Evolutionary conservation across 2,329 filamentous ascomycete genomes (phyloP).

Genomic region (Coniochaeta sp.): DNA sequence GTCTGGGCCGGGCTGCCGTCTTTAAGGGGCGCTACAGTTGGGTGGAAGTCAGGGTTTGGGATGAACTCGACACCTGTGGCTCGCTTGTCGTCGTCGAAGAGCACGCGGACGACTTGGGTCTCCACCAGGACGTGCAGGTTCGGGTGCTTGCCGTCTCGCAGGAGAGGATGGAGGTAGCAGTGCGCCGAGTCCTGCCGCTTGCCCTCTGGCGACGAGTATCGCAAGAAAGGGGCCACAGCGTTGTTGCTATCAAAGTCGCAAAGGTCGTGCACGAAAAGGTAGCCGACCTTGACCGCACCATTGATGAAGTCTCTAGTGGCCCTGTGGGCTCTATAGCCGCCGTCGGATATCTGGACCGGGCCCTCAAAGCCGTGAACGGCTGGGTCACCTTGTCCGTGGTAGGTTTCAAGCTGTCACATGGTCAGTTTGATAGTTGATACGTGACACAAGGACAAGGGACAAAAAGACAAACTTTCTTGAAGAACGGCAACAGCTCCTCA

Average conservation of each 20-base stretch:
- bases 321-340: conserved; percentile 29
- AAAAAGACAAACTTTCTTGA: conserved; percentile 33
- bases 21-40: conserved; percentile 14
- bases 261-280: conserved; percentile 37
- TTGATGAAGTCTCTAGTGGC: conserved; percentile 37
- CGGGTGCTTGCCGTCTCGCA: conserved; percentile 34
- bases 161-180: conserved; percentile 40
- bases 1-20: conserved; percentile 17
- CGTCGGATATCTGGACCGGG: conserved; percentile 39
- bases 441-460: background rate
- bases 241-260: conserved; percentile 32
- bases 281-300: conserved; percentile 35
- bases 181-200: conserved; percentile 45
- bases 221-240: conserved; percentile 15
- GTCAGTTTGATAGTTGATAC: background rate
- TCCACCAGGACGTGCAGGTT: conserved; percentile 46
- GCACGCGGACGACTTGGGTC: conserved; percentile 39
- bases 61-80: conserved; percentile 44
- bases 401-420: conserved; percentile 34
- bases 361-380: conserved; percentile 39
- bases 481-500: conserved; percentile 33
- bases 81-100: conserved; percentile 29
- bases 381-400: conserved; percentile 31
- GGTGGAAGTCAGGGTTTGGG: conserved; percentile 24
- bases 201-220: conserved; percentile 27